phyloP scores from a whole-genome alignment of 2,329 filamentous ascomycete species.

The Pseudocercospora eumusae region DNA sequence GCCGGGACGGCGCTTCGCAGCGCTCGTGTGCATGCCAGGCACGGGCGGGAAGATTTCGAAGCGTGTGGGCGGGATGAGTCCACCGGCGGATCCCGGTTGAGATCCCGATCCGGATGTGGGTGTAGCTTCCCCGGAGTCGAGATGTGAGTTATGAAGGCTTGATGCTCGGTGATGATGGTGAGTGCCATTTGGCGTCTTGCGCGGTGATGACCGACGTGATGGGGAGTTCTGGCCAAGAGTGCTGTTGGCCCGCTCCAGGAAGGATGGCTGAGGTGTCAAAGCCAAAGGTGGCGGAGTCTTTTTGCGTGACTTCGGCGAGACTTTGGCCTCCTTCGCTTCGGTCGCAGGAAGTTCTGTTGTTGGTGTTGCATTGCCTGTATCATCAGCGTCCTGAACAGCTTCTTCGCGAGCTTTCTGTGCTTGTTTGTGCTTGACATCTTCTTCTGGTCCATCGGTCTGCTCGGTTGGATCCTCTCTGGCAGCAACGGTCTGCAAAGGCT shows the following conservation, averaged over 20 bases:
- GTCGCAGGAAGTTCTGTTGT: conserved; percentile 29
- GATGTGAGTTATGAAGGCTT: conserved; percentile 18
- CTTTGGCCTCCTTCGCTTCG: conserved; percentile 23
- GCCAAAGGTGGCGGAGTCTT: conserved; percentile 32
- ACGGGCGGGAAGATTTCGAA: conserved; percentile 78
- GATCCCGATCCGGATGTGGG: conserved; percentile 32
- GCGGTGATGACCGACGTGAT: conserved; percentile 35
- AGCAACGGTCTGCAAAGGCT: conserved; percentile 74
- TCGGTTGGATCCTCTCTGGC: conserved; percentile 67
- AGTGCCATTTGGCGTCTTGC: conserved; percentile 37
- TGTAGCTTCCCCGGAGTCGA: conserved; percentile 29
- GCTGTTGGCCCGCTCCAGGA: conserved; percentile 18
- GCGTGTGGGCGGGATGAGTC: conserved; percentile 64
- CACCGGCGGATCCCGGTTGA: conserved; percentile 35
- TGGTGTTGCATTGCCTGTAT: conserved; percentile 19
- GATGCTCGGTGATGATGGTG: conserved; percentile 15
- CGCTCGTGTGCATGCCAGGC: conserved; percentile 48
- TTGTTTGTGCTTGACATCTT: conserved; percentile 49
- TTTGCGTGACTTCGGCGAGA: conserved; percentile 29
- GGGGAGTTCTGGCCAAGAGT: conserved; percentile 28
- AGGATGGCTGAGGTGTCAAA: conserved; percentile 36
- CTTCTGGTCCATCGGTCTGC: conserved; percentile 45
- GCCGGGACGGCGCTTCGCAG: conserved; percentile 38
- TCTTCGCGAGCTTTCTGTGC: conserved; percentile 25
- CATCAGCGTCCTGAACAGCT: conserved; percentile 17